These are phyloP conservation scores for Mycena citricolor DNA, from an alignment of 1,284 basidiomycete species.

Conservation along the genomic window DNA sequence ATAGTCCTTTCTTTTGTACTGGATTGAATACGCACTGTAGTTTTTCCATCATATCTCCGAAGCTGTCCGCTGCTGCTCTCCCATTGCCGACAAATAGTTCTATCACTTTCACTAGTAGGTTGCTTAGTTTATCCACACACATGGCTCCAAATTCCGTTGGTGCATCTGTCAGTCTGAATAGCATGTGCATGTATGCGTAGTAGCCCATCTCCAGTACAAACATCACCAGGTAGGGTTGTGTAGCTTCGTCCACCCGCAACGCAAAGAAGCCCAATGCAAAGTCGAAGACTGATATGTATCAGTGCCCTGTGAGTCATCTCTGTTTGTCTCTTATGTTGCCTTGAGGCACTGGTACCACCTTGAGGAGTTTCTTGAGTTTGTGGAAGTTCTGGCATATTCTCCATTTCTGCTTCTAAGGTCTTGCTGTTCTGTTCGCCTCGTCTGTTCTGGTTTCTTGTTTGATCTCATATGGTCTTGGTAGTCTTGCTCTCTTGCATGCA, in stretches of 20 bases:
- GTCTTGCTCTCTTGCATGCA: slow-evolving; percentile 8
- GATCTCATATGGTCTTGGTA: too few relatives aligned
- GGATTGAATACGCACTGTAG: slow-evolving; percentile 25
- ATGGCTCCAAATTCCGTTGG: slow-evolving; percentile 38
- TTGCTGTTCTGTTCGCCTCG: too few relatives aligned
- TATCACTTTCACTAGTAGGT: slow-evolving; percentile 32
- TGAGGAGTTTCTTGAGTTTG: slow-evolving; percentile 19
- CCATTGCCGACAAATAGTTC: slow-evolving; percentile 38
- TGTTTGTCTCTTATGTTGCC: slow-evolving; percentile 37
- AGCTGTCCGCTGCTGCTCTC: slow-evolving; percentile 27
- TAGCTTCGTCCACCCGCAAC: slow-evolving; percentile 26
- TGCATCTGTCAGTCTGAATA: slow-evolving; percentile 41
- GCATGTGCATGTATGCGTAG: slow-evolving; percentile 37
- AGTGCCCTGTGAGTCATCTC: slow-evolving; percentile 30
- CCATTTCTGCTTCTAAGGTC: slow-evolving; percentile 26
- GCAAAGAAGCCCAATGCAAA: slow-evolving; percentile 35
- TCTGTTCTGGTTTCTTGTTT: too few relatives aligned
- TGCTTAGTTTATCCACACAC: slow-evolving; percentile 31
- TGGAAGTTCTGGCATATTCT: slow-evolving; percentile 35
- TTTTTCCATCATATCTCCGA: slow-evolving; percentile 24
- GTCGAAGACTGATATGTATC: slow-evolving; percentile 33
- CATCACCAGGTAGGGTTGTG: slow-evolving; percentile 36
- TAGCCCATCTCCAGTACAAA: slow-evolving; percentile 40
- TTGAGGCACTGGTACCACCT: slow-evolving; percentile 31
- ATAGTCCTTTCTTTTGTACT: slow-evolving; percentile 27